phyloP scores from a whole-genome alignment of 495 filamentous ascomycete species.

The Xylaria cubensis region DNA sequence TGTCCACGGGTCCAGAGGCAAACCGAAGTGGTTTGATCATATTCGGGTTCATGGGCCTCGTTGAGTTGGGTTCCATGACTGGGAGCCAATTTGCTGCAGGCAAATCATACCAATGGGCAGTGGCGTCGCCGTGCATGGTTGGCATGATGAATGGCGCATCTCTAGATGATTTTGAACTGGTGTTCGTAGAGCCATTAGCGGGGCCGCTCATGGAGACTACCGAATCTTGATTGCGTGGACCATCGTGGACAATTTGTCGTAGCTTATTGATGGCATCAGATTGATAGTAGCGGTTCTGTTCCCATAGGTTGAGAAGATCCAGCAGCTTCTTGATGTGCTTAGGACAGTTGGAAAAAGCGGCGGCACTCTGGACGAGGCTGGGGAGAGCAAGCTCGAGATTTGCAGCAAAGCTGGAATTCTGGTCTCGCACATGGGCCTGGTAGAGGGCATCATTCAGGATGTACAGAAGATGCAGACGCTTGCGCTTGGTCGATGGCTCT shows the following conservation, averaged over 20 bases:
- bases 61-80: conserved; percentile 77
- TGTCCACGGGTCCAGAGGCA: conserved; percentile 72
- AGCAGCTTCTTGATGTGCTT: conserved; percentile 72
- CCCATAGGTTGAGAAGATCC: conserved; percentile 76
- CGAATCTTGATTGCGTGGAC: conserved; percentile 32
- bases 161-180: conserved; percentile 47
- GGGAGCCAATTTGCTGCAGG: conserved; percentile 84
- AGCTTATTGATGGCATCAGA: conserved; percentile 65
- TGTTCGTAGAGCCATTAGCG: conserved; percentile 27
- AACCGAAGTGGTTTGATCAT: conserved; percentile 79
- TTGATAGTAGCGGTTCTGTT: conserved; percentile 70
- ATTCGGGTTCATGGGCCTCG: conserved; percentile 71
- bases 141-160: conserved; percentile 74
- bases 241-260: conserved; percentile 61
- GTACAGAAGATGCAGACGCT: conserved; percentile 80
- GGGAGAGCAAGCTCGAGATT: conserved; percentile 67
- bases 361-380: conserved; percentile 66
- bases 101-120: conserved; percentile 81
- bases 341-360: conserved; percentile 66
- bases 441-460: conserved; percentile 84
- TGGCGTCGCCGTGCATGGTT: conserved; percentile 75
- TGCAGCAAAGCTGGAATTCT: conserved; percentile 61
- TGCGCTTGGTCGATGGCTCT: conserved; percentile 67
- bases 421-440: conserved; percentile 70
- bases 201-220: conserved; percentile 19